Evolutionary conservation across 768 basidiomycete genomes (phyloP).

Genomic region (Leccinum variicolor): DNA sequence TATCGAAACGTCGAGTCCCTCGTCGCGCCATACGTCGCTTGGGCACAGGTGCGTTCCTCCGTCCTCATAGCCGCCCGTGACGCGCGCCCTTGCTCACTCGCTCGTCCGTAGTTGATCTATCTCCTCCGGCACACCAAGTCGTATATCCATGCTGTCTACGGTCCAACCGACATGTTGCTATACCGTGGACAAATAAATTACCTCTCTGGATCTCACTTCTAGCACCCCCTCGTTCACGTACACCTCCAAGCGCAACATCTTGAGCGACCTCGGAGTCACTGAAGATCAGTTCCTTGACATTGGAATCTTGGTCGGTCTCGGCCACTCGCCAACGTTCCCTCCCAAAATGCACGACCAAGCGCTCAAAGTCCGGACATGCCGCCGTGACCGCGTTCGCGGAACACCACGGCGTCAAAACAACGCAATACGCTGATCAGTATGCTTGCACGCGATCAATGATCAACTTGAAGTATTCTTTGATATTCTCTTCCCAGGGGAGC

Average conservation of each 20-base stretch:
- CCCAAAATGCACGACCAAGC: constrained; percentile 78
- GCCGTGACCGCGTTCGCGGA: constrained; percentile 75
- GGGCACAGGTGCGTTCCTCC: constrained; percentile 80
- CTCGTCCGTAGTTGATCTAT: constrained; percentile 75
- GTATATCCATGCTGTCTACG: constrained; percentile 93
- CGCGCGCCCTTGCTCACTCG: constrained; percentile 4
- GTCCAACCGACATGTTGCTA: constrained; percentile 86
- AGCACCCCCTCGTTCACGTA: constrained; percentile 74
- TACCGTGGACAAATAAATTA: constrained; percentile 92
- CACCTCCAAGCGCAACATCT: constrained; percentile 73
- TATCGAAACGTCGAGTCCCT: too few relatives aligned
- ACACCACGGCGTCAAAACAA: constrained; percentile 76
- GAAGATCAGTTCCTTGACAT: constrained; percentile 96
- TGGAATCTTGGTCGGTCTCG: constrained; percentile 88
- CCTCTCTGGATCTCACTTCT: constrained; percentile 73
- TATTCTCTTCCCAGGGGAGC: constrained; percentile 82
- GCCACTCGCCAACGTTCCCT: constrained; percentile 76
- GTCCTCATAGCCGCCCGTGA: background rate
- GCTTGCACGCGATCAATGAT: constrained; percentile 89
- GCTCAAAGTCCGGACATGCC: constrained; percentile 79
- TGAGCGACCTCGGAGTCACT: constrained; percentile 68
- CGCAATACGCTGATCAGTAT: constrained; percentile 81
- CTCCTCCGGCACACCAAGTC: constrained; percentile 89
- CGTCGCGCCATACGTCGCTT: constrained; percentile 68
- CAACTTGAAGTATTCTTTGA: constrained; percentile 85